phyloP scores from a whole-genome alignment of 78 protist species.

The Dictyostelium citrinum region DNA sequence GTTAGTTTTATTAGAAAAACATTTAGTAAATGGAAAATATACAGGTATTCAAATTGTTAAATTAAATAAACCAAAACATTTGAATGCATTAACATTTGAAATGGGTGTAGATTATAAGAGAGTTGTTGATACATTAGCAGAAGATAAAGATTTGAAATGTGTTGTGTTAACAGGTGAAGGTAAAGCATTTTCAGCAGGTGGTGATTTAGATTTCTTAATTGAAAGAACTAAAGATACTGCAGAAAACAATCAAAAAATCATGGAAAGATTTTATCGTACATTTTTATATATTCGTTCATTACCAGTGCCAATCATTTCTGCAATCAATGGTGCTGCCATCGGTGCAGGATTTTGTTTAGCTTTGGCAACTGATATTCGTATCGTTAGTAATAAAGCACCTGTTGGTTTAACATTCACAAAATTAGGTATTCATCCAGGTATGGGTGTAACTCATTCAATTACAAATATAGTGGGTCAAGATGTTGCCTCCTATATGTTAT shows the following conservation, averaged over 20 bases:
- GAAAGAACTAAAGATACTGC: slow-evolving; percentile 61
- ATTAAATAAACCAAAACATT: slow-evolving; percentile 56
- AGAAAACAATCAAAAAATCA: slow-evolving; percentile 47
- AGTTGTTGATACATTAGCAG: neutral
- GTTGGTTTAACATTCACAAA: slow-evolving; percentile 71
- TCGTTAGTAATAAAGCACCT: slow-evolving; percentile 28
- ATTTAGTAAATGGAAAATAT: slow-evolving; percentile 44
- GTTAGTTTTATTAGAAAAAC: slow-evolving; percentile 40
- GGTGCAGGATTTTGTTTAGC: slow-evolving; percentile 87
- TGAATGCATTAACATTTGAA: slow-evolving; percentile 66
- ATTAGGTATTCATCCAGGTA: slow-evolving; percentile 72
- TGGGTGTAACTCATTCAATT: slow-evolving; percentile 58
- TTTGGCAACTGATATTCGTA: slow-evolving; percentile 77
- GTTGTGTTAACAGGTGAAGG: slow-evolving; percentile 83
- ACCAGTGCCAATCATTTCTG: slow-evolving; percentile 59
- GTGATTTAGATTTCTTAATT: slow-evolving; percentile 76
- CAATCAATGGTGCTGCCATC: slow-evolving; percentile 83
- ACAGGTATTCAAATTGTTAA: slow-evolving; percentile 7
- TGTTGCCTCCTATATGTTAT: slow-evolving; percentile 48
- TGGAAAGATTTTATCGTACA: slow-evolving; percentile 73
- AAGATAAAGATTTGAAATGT: slow-evolving; percentile 21
- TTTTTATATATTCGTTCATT: slow-evolving; percentile 65
- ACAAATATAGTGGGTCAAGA: slow-evolving; percentile 46
- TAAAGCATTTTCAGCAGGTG: slow-evolving; percentile 81
- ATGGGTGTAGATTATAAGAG: slow-evolving; percentile 59